phyloP scores from a whole-genome alignment of 176 grass and related monocot genomes.

The Ananas comosus region DNA sequence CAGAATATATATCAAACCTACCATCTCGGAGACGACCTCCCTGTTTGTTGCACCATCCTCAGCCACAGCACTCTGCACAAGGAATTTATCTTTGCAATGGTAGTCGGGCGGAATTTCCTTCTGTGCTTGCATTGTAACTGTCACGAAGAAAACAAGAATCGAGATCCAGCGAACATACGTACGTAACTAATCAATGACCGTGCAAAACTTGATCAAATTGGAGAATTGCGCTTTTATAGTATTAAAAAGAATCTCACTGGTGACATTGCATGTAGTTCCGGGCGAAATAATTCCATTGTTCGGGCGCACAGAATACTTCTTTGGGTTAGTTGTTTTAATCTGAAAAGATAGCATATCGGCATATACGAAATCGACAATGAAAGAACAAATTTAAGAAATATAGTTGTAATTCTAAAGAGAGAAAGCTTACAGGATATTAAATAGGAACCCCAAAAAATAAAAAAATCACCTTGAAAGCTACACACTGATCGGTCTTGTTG shows the following conservation, averaged over 20 bases:
- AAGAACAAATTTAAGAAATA: too few relatives aligned
- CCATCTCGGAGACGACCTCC: slow-evolving; percentile 63
- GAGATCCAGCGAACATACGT: not conserved
- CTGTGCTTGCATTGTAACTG: slow-evolving; percentile 74
- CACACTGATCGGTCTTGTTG: slow-evolving; percentile 73
- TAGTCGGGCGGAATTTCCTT: slow-evolving; percentile 75
- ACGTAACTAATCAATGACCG: not conserved
- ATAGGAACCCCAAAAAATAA: not conserved
- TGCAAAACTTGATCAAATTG: not conserved
- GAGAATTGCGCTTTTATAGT: not conserved
- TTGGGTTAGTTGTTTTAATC: slow-evolving; percentile 91
- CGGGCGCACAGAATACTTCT: slow-evolving; percentile 73
- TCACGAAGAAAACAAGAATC: not conserved
- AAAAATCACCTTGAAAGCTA: slow-evolving; percentile 73
- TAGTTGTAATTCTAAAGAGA: too few relatives aligned
- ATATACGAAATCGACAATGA: not conserved
- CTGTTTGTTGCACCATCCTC: slow-evolving; percentile 25
- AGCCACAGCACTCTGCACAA: slow-evolving; percentile 56
- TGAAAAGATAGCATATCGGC: slow-evolving; percentile 21
- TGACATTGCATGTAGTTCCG: slow-evolving; percentile 32
- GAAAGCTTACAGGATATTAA: not conserved
- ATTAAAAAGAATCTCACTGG: slow-evolving; percentile 27
- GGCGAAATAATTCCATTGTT: slow-evolving; percentile 59
- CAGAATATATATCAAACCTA: slow-evolving; percentile 15
- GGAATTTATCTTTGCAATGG: slow-evolving; percentile 90